Base-by-base conservation (phyloP, 2,329 filamentous ascomycete genomes). In the Emergomyces africanus region DNA sequence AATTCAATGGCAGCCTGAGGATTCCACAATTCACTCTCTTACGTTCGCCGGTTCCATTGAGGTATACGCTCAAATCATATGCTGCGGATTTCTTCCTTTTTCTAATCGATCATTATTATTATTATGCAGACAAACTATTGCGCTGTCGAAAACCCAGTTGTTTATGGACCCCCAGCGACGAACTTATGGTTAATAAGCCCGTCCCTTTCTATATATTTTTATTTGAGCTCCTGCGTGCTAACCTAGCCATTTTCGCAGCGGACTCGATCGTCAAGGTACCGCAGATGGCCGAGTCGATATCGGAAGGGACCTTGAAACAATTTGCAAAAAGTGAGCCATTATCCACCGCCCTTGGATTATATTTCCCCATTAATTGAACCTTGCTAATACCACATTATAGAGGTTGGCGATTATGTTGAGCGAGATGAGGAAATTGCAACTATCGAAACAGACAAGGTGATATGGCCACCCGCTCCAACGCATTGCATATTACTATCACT, bases 271-370 rank as follows among this genome's bases (percentile, higher is more conserved):
- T 99, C 74, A 92, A 97, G 78, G 94, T 97, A 66, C 94, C 94
- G 39, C 84, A 94, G 72, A 97, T 99, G 94, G 94, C 94, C 64
- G 94, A 99, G 76, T 97, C 94, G 55, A 97, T 99, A 74, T 95
- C 90, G 50, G 94, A 99, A 76, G 94, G 94, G 62, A 99, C 94
- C 25, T 75, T 99, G 70, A 96, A 96, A 78, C 90, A 96, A 72
- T 97, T 91, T 80, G 87, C 84, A 69, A 97, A 97, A 78, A 80
- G 81, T 83, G 73, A 66, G 78, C 64, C 57, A 44, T 35, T 35
- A 42, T 35, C 42, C 10, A 56, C 44, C 10, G 9, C 46, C 58
- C 15, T 58, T 58, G 35, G 23, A 54, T 48, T 15, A 12, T 50
- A 30, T 50, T 33, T 10, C 18, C 18, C n/a, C 14, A n/a, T 6